Conservation (phyloP, 1,284 basidiomycete species). For the Puccinia brachypodii region DNA sequence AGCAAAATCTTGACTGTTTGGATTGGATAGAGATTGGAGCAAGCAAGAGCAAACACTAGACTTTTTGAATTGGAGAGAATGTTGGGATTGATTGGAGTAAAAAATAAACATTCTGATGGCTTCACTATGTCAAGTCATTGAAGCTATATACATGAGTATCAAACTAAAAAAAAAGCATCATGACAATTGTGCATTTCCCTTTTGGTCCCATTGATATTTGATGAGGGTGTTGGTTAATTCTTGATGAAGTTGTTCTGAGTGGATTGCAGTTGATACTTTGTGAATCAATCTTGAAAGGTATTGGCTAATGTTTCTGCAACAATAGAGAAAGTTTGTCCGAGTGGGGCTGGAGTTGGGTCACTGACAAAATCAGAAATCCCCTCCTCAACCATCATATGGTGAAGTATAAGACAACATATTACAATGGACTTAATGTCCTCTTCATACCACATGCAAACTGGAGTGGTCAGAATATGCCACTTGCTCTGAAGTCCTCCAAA, state of each 20-base stretch:
- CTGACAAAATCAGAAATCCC: background rate
- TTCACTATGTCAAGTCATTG: too few species aligned
- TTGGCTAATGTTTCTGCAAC: background rate
- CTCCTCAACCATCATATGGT: conserved; percentile 15
- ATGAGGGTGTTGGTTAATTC: background rate
- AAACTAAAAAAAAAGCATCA: background rate
- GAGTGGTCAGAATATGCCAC: conserved; percentile 11
- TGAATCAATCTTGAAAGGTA: background rate
- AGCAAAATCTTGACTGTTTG: too few species aligned
- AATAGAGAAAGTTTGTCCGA: background rate
- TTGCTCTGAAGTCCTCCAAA: background rate
- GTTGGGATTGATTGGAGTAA: background rate
- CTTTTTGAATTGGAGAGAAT: too few species aligned
- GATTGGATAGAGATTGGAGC: too few species aligned
- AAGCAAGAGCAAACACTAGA: too few species aligned
- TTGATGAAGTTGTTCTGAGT: background rate
- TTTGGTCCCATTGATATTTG: background rate
- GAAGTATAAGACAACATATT: conserved; percentile 6
- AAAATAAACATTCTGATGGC: background rate
- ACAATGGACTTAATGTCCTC: conserved; percentile 1
- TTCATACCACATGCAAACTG: background rate
- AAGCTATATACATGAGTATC: too few species aligned
- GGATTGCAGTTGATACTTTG: background rate
- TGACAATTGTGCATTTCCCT: background rate
- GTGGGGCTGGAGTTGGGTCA: background rate